A percentile compares a stretch with the other conserved stretches of the same genome.
Evolutionary conservation across 1,139 yeast genomes (phyloP).

Genomic region (Kluyveromyces marxianus): DNA sequence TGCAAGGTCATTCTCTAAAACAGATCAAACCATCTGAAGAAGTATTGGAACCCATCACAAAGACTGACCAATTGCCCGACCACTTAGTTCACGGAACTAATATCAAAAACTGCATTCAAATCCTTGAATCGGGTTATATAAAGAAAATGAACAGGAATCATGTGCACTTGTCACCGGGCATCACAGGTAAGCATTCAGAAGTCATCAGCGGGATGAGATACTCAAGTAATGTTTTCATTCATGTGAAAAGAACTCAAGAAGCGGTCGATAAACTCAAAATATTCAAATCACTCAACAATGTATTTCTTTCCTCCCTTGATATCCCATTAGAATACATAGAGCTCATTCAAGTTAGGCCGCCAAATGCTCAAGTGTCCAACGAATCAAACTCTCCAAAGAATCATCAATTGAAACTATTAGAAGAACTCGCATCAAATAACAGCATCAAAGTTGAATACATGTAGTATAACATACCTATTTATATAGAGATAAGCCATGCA

Average conservation of each 20-base stretch:
- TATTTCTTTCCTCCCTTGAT: slow-evolving; percentile 61
- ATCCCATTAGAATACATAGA: slow-evolving; percentile 43
- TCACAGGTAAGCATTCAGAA: slow-evolving; percentile 24
- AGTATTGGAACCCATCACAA: slow-evolving; percentile 30
- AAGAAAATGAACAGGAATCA: slow-evolving; percentile 71
- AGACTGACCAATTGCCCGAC: slow-evolving; percentile 33
- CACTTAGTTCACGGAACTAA: slow-evolving; percentile 77
- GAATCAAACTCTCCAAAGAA: neutral
- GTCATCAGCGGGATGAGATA: slow-evolving; percentile 68
- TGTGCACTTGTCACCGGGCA: slow-evolving; percentile 63
- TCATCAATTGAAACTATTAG: neutral
- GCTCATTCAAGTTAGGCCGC: slow-evolving; percentile 30
- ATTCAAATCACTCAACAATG: slow-evolving; percentile 64
- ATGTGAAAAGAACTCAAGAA: slow-evolving; percentile 47
- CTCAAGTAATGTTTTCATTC: slow-evolving; percentile 54
- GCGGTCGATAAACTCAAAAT: slow-evolving; percentile 37
- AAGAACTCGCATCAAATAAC: neutral
- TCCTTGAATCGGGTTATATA: slow-evolving; percentile 41
- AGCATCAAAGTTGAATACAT: too few species aligned
- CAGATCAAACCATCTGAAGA: slow-evolving; percentile 40
- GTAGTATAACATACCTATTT: too few species aligned
- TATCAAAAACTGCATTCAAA: slow-evolving; percentile 39
- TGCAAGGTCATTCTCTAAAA: slow-evolving; percentile 80
- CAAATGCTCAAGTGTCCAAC: too few species aligned
- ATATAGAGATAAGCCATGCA: too few species aligned